Conservation (phyloP, 768 basidiomycete species). For the Cubamyces sp. region DNA sequence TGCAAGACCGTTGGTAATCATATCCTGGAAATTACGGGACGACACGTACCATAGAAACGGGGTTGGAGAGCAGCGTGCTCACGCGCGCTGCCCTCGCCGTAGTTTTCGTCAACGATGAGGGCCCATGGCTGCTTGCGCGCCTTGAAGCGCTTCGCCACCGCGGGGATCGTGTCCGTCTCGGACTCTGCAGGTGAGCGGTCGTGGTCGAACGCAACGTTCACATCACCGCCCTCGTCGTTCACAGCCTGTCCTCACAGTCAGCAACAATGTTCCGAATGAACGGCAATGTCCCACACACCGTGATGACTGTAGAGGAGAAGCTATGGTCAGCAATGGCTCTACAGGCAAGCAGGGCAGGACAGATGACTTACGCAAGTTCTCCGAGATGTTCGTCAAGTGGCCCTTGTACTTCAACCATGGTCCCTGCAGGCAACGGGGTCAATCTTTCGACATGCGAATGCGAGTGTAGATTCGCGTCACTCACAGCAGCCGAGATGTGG, state of each 20-base stretch:
- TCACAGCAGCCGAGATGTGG: slow-evolving; percentile 93
- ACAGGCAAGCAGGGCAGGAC: not conserved
- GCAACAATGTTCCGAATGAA: slow-evolving; percentile 2
- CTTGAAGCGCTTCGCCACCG: slow-evolving; percentile 88
- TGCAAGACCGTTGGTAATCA: slow-evolving; percentile 29
- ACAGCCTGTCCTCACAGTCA: slow-evolving; percentile 58
- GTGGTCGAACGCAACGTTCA: slow-evolving; percentile 89
- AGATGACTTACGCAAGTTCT: slow-evolving; percentile 78
- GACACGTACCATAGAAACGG: slow-evolving; percentile 76
- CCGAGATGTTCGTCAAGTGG: slow-evolving; percentile 93
- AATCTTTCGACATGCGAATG: not conserved
- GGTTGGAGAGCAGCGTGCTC: slow-evolving; percentile 98
- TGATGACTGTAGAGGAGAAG: slow-evolving; percentile 73
- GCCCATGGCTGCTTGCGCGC: slow-evolving; percentile 87
- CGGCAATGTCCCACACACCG: slow-evolving; percentile 45
- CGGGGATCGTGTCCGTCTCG: slow-evolving; percentile 81
- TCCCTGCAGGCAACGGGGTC: slow-evolving; percentile 52
- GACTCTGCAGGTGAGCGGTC: slow-evolving; percentile 50
- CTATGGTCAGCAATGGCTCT: not conserved
- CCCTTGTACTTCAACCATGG: slow-evolving; percentile 99
- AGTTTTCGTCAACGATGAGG: slow-evolving; percentile 93
- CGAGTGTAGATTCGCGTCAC: slow-evolving; percentile 31
- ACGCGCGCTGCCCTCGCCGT: slow-evolving; percentile 96
- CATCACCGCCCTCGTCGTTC: slow-evolving; percentile 93
- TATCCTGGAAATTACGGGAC: not conserved